phyloP scores from a whole-genome alignment of 768 basidiomycete genomes.

The Leccinum broughii region DNA sequence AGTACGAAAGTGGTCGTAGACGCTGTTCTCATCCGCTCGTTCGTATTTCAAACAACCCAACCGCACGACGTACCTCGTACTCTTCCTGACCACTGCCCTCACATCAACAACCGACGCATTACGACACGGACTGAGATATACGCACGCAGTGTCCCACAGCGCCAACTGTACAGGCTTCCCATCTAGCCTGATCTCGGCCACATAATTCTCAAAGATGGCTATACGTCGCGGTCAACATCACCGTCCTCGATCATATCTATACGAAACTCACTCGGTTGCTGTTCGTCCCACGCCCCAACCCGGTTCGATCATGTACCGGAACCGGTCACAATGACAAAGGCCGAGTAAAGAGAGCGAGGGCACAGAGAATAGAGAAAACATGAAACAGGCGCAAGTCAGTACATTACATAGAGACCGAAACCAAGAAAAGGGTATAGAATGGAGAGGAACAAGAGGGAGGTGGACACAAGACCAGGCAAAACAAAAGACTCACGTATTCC shows the following conservation, averaged over 20 bases:
- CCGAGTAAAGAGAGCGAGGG: neutral
- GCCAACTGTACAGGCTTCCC: slow-evolving; percentile 97
- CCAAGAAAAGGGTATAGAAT: neutral
- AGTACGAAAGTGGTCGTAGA: slow-evolving; percentile 94
- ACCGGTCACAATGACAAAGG: neutral
- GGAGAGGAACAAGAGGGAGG: neutral
- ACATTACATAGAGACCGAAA: neutral
- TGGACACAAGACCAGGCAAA: neutral
- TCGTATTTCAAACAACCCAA: neutral
- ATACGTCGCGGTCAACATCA: neutral
- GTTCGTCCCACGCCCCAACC: slow-evolving; percentile 4
- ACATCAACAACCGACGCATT: neutral
- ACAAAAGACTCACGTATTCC: slow-evolving; percentile 75
- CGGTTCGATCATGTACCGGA: neutral
- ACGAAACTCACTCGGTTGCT: slow-evolving; percentile 49
- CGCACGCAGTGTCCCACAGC: slow-evolving; percentile 98
- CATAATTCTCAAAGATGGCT: slow-evolving; percentile 98
- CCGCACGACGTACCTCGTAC: slow-evolving; percentile 46
- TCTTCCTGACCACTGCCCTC: slow-evolving; percentile 72
- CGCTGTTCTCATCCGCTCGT: slow-evolving; percentile 46
- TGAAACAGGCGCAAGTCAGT: neutral
- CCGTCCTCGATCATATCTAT: neutral
- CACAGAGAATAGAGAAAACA: neutral
- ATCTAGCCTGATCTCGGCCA: slow-evolving; percentile 96
- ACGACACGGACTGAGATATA: neutral